Base-by-base conservation (phyloP, 1,284 basidiomycete species). In the Ganoderma meredithae region DNA sequence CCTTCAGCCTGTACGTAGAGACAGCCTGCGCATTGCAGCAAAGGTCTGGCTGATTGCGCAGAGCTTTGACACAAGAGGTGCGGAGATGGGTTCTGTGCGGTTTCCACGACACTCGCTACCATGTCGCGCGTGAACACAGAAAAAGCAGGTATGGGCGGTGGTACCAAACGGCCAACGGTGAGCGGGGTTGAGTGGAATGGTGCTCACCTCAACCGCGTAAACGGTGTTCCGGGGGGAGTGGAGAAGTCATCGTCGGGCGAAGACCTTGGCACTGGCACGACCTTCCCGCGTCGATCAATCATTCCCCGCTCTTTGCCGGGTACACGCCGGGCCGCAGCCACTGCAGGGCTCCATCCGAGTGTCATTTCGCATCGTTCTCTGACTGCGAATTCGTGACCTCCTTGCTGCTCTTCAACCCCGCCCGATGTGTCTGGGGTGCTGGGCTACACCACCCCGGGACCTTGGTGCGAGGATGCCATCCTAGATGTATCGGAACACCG, bases 141-240 rank as follows among this genome's bases (percentile, higher is more conserved):
- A 47, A 47, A 47, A n/a, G 44, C 44, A 47, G 44, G 44, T 47
- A 22, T 47, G 44, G 44, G n/a, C 44, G 44, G 43, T 17, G 43
- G n/a, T 22, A 41, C 41, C 13, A 41, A 15, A 15, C 13, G 44
- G n/a, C 44, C 6, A 22, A 47, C n/a, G n/a, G 6, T 47, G 44
- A 31, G 27, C n/a, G 44, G 9, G n/a, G 44, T n/a, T 47, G 44
- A 9, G 44, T 22, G 44, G 44, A 22, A 47, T 47, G 10, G 8
- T 47, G n/a, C 44, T 47, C 44, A 47, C 44, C 44, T 47, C 44
- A n/a, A 47, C 44, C n/a, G 44, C 44, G n/a, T 47, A 47, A 47
- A 47, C 44, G 0, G 44, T 47, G n/a, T 47, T 22, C 44, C n/a
- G n/a, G 44, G 22, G n/a, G 43, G 19, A 44, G 17, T n/a, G 15